Conservation (phyloP, 1,284 basidiomycete genomes). For the Entoloma clypeatum region DNA sequence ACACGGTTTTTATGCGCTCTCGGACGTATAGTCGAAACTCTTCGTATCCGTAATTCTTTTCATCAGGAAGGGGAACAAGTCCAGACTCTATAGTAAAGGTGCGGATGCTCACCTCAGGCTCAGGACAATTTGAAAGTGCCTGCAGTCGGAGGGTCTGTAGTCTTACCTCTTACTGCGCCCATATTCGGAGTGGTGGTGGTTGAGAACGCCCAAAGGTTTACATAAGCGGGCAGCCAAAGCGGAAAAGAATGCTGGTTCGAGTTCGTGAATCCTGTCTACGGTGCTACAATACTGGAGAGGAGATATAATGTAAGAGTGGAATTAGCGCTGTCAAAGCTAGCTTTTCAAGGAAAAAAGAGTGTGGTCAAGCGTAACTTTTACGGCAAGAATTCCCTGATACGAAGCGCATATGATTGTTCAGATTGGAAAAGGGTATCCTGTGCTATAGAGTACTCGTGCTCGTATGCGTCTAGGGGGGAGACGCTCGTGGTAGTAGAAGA, state of each 20-base stretch:
- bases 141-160: too few relatives aligned
- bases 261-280: too few relatives aligned
- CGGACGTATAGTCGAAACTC: slow-evolving; percentile 46
- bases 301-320: slow-evolving; percentile 12
- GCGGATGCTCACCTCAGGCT: slow-evolving; percentile 9
- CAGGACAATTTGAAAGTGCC: background rate
- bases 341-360: too few relatives aligned
- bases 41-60: slow-evolving; percentile 59
- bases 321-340: slow-evolving; percentile 2
- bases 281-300: too few relatives aligned
- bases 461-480: slow-evolving; percentile 10
- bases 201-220: too few relatives aligned
- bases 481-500: slow-evolving; percentile 9
- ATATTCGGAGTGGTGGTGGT: too few relatives aligned
- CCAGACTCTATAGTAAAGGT: slow-evolving; percentile 2
- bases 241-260: too few relatives aligned
- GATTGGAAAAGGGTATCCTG: slow-evolving; percentile 22
- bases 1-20: slow-evolving; percentile 70
- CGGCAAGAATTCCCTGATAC: slow-evolving; percentile 4
- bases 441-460: slow-evolving; percentile 15
- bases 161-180: too few relatives aligned
- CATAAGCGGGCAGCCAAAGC: too few relatives aligned
- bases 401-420: slow-evolving; percentile 10
- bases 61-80: slow-evolving; percentile 31
- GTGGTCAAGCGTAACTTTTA: slow-evolving; percentile 1